phyloP scores from a whole-genome alignment of 2,329 filamentous ascomycete species.

The Colletotrichum horii region DNA sequence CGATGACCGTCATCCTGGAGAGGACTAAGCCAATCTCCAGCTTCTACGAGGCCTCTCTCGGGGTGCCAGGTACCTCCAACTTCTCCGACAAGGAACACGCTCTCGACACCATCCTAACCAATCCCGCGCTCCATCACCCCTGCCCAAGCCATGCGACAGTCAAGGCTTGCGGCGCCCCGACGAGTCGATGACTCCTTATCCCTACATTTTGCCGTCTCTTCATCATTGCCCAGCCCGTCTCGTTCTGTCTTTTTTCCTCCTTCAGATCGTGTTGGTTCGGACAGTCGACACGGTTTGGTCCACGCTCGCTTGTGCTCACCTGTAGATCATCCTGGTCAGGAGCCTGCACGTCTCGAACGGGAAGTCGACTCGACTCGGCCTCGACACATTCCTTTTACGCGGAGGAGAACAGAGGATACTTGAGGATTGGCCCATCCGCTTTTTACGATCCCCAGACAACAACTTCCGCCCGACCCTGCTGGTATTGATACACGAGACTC shows the following conservation, averaged over 20 bases:
- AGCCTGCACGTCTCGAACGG: neutral
- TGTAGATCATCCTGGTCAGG: conserved; percentile 5
- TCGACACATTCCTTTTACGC: neutral
- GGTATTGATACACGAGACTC: neutral
- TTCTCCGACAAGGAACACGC: neutral
- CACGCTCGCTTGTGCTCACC: neutral
- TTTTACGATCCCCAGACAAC: neutral
- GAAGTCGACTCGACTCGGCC: neutral
- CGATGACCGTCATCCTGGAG: neutral
- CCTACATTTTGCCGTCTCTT: conserved; percentile 2
- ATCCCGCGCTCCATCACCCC: neutral
- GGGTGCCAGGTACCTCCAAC: neutral
- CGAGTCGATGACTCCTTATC: neutral
- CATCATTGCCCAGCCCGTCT: neutral
- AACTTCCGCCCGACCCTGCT: neutral
- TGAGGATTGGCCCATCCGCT: neutral
- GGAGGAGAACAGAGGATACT: neutral
- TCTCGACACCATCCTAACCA: conserved; percentile 4
- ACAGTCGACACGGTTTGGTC: neutral
- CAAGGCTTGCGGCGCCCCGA: neutral
- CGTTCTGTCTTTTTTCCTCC: neutral
- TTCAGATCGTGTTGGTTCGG: neutral
- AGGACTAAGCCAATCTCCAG: conserved; percentile 6
- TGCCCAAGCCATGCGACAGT: conserved; percentile 15
- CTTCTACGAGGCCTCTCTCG: neutral